A percentile compares a stretch with the other conserved stretches of the same genome.
phyloP scores from a whole-genome alignment of 441 rosid genomes.

The Oxalis stricta region DNA sequence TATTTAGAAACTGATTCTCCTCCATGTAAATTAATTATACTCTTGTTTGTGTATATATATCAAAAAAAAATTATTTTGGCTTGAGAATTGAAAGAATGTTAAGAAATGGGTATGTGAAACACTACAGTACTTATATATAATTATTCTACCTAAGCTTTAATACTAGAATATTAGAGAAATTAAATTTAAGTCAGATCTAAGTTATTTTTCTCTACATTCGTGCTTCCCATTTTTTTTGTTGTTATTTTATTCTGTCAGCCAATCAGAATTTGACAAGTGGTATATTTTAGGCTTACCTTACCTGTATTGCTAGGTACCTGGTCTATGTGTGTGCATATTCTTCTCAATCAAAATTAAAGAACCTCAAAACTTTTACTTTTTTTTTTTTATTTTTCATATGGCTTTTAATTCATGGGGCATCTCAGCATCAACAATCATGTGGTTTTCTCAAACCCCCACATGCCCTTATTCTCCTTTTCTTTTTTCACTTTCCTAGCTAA shows the following conservation, averaged over 20 bases:
- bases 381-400: neutral
- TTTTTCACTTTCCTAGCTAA: neutral
- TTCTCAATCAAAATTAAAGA: conserved; percentile 10
- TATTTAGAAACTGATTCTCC: conserved; percentile 45
- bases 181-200: conserved; percentile 33
- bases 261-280: conserved; percentile 31
- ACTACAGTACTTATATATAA: conserved; percentile 19
- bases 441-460: conserved; percentile 23
- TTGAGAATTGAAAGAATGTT: conserved; percentile 28
- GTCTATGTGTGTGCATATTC: conserved; percentile 19
- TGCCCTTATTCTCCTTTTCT: conserved; percentile 9
- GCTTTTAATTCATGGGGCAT: neutral
- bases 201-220: conserved; percentile 12
- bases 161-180: conserved; percentile 10
- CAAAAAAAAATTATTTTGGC: too few relatives aligned
- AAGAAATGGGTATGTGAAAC: conserved; percentile 14
- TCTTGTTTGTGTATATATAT: conserved; percentile 7
- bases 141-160: conserved; percentile 8
- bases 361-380: conserved; percentile 8
- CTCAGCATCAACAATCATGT: conserved; percentile 16
- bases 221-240: conserved; percentile 16
- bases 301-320: conserved; percentile 21
- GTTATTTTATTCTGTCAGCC: conserved; percentile 4
- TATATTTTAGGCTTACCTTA: conserved; percentile 18
- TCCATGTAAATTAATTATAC: conserved; percentile 2